Percentiles rank a stretch among this genome's conserved stretches.
Conservation (phyloP, 495 filamentous ascomycete genomes). For the Penicillium fimorum region DNA sequence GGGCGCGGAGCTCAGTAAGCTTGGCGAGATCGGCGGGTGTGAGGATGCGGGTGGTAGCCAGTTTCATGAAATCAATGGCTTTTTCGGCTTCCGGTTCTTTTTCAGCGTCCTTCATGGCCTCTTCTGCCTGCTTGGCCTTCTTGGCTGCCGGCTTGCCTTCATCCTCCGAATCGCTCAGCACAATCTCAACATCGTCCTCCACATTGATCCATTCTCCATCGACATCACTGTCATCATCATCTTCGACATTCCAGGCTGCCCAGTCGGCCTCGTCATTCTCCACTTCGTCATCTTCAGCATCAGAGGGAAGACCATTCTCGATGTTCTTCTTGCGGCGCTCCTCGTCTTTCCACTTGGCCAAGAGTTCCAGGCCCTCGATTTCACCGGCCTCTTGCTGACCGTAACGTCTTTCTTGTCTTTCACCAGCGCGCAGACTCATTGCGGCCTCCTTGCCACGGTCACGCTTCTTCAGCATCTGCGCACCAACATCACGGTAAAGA, state of each 20-base stretch:
- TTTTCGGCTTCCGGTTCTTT: constrained; percentile 25
- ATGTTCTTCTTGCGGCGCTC: constrained; percentile 68
- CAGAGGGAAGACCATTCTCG: constrained; percentile 62
- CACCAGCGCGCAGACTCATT: constrained; percentile 70
- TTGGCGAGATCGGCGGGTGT: constrained; percentile 92
- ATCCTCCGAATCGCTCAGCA: constrained; percentile 70
- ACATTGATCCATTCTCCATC: constrained; percentile 93
- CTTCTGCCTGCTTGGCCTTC: constrained; percentile 46
- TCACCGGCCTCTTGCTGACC: constrained; percentile 74
- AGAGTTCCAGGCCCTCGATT: constrained; percentile 89
- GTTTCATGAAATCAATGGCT: constrained; percentile 54
- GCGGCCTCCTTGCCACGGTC: constrained; percentile 93
- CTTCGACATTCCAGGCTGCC: constrained; percentile 83
- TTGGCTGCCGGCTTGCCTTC: constrained; percentile 62
- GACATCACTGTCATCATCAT: constrained; percentile 67
- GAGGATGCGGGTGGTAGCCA: constrained; percentile 84
- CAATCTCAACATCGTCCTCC: constrained; percentile 76
- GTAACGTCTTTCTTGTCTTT: constrained; percentile 68
- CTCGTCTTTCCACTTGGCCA: constrained; percentile 92
- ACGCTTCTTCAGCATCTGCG: constrained; percentile 84
- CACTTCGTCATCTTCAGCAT: constrained; percentile 54
- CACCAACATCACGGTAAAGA: constrained; percentile 85
- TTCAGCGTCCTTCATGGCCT: constrained; percentile 19
- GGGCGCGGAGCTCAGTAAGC: constrained; percentile 77
- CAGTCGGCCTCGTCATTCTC: constrained; percentile 68